Percentiles rank a stretch among this genome's conserved stretches.
Evolutionary conservation across 768 basidiomycete genomes (phyloP).

Genomic region (Clavaria fumosa): DNA sequence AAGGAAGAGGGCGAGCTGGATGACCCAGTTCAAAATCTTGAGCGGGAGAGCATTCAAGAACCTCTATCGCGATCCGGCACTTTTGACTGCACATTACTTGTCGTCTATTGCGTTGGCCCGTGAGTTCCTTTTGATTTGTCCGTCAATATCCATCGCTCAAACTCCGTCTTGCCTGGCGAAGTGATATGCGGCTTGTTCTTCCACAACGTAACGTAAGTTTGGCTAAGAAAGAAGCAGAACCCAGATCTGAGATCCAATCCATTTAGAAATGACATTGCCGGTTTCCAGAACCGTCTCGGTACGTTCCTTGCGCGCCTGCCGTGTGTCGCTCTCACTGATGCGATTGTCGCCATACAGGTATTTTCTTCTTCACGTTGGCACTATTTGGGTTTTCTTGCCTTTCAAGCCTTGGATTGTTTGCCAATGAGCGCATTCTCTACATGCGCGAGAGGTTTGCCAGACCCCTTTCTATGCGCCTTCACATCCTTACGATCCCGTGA

Average conservation of each 20-base stretch:
- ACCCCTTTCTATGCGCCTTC: background rate
- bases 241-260: too few species aligned
- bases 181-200: constrained; percentile 91
- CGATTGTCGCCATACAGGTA: constrained; percentile 28
- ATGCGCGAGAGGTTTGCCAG: constrained; percentile 82
- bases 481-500: constrained; percentile 1
- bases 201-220: constrained; percentile 60
- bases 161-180: constrained; percentile 15
- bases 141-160: background rate
- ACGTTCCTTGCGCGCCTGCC: constrained; percentile 8
- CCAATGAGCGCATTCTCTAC: constrained; percentile 90
- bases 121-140: constrained; percentile 24
- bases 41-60: constrained; percentile 98
- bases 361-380: constrained; percentile 96
- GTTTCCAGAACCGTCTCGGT: constrained; percentile 93
- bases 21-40: constrained; percentile 84
- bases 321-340: background rate
- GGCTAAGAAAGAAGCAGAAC: too few species aligned
- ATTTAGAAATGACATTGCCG: constrained; percentile 81
- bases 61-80: constrained; percentile 83
- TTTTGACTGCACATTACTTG: constrained; percentile 82
- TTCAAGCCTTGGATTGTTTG: constrained; percentile 85
- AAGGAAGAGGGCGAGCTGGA: constrained; percentile 69
- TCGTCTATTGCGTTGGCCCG: constrained; percentile 73
- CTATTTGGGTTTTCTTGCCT: constrained; percentile 95